A percentile compares a stretch with the other conserved stretches of the same genome.
Evolutionary conservation across 106 monocot species (phyloP).

Genomic region (Gastrodia elata): DNA sequence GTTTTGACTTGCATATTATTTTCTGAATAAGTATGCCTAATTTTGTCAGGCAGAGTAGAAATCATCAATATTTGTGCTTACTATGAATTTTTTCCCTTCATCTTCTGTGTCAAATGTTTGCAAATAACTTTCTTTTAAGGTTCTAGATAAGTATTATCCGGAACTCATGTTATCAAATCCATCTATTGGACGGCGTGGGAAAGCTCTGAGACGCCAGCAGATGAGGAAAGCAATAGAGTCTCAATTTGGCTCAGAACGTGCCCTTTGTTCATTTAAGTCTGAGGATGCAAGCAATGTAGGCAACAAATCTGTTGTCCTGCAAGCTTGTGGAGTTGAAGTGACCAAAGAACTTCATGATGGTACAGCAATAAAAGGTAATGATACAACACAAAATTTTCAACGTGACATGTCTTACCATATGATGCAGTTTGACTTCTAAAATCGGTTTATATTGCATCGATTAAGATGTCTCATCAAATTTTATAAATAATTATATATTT

Average conservation of each 20-base stretch:
- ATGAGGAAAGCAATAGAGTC: constrained; percentile 34
- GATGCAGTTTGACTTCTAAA: neutral
- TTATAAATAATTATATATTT: neutral
- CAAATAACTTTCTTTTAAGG: constrained; percentile 18
- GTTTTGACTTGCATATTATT: neutral
- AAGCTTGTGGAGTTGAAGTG: constrained; percentile 10
- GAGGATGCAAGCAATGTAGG: constrained; percentile 6
- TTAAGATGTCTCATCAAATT: neutral
- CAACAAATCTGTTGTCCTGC: neutral
- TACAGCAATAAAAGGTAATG: neutral
- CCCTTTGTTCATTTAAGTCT: neutral
- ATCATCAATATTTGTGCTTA: neutral
- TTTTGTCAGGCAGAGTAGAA: neutral
- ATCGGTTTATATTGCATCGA: neutral
- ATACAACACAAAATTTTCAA: too few relatives aligned
- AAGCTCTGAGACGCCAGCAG: constrained; percentile 56
- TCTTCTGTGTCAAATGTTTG: neutral
- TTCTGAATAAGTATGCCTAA: neutral
- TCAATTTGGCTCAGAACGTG: constrained; percentile 11
- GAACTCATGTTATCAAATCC: constrained; percentile 35
- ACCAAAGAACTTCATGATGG: constrained; percentile 2
- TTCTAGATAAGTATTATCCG: constrained; percentile 53
- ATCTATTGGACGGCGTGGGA: constrained; percentile 74
- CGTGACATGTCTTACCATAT: neutral
- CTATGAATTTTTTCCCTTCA: neutral